Evolutionary conservation across 1,284 basidiomycete genomes (phyloP).

Genomic region (Cryptococcus floricola): DNA sequence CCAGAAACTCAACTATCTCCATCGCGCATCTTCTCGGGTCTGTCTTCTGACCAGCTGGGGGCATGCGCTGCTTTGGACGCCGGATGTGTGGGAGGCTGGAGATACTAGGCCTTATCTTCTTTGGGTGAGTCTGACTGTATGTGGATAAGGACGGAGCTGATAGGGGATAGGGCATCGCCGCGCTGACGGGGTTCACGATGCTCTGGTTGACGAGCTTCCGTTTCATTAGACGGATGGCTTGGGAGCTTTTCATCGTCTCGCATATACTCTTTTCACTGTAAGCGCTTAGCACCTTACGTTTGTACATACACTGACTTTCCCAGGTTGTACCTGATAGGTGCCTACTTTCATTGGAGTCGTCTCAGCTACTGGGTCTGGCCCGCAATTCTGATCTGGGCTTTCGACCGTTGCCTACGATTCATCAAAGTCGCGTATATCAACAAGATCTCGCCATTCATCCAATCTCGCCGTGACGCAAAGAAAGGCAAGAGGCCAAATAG

Average conservation of each 20-base stretch:
- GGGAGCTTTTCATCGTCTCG: constrained; percentile 55
- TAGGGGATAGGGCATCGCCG: constrained; percentile 25
- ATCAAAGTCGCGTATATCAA: constrained; percentile 54
- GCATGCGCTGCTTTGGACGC: constrained; percentile 35
- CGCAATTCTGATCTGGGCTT: constrained; percentile 43
- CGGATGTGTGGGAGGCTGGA: constrained; percentile 15
- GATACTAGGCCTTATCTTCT: constrained; percentile 23
- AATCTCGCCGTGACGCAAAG: constrained; percentile 11
- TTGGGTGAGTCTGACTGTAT: constrained; percentile 14
- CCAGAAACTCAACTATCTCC: constrained; percentile 51
- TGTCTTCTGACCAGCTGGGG: constrained; percentile 39
- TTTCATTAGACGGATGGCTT: constrained; percentile 49
- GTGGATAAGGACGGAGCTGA: constrained; percentile 8
- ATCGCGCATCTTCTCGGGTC: constrained; percentile 46
- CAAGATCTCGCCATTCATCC: constrained; percentile 44
- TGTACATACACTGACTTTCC: neutral
- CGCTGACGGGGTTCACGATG: constrained; percentile 48
- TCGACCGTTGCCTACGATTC: constrained; percentile 60
- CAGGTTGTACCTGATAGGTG: constrained; percentile 39
- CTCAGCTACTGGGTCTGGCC: constrained; percentile 38
- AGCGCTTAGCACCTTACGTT: constrained; percentile 4
- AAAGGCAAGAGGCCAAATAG: neutral
- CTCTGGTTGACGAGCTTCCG: constrained; percentile 51
- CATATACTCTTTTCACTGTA: constrained; percentile 52
- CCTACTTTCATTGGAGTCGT: constrained; percentile 37